A percentile compares a stretch with the other conserved stretches of the same genome.
phyloP scores from a whole-genome alignment of 768 basidiomycete genomes.

The Tylopilus balloui region DNA sequence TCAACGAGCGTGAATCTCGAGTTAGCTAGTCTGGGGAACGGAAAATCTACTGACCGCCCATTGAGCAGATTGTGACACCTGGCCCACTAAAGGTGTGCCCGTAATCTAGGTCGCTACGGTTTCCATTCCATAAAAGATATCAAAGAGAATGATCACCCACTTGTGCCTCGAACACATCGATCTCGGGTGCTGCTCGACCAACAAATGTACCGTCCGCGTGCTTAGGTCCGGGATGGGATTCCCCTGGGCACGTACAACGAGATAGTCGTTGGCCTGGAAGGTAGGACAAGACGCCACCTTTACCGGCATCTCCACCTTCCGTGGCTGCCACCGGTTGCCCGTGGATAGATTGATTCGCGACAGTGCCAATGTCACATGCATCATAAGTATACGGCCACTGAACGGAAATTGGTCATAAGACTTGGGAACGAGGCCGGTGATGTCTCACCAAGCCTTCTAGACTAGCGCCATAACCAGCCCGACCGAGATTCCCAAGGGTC shows the following conservation, averaged over 20 bases:
- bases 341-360: conserved; percentile 74
- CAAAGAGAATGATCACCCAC: conserved; percentile 19
- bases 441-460: conserved; percentile 46
- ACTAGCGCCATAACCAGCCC: conserved; percentile 68
- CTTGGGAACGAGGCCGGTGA: neutral
- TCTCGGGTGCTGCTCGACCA: conserved; percentile 83
- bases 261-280: conserved; percentile 79
- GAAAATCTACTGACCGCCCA: conserved; percentile 56
- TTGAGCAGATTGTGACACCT: conserved; percentile 83
- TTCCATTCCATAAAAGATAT: conserved; percentile 6
- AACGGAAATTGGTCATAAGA: conserved; percentile 2
- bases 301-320: conserved; percentile 48
- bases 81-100: conserved; percentile 40
- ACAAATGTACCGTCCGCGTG: conserved; percentile 71
- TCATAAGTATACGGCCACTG: conserved; percentile 69
- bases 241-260: conserved; percentile 80
- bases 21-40: neutral
- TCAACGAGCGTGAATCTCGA: neutral
- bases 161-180: conserved; percentile 87
- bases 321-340: conserved; percentile 62
- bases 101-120: conserved; percentile 42
- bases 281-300: conserved; percentile 55
- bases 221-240: conserved; percentile 80
- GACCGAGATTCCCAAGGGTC: conserved; percentile 56
- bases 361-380: conserved; percentile 79